Conservation (phyloP, 1,284 basidiomycete species). For the Sanghuangporus baumii region DNA sequence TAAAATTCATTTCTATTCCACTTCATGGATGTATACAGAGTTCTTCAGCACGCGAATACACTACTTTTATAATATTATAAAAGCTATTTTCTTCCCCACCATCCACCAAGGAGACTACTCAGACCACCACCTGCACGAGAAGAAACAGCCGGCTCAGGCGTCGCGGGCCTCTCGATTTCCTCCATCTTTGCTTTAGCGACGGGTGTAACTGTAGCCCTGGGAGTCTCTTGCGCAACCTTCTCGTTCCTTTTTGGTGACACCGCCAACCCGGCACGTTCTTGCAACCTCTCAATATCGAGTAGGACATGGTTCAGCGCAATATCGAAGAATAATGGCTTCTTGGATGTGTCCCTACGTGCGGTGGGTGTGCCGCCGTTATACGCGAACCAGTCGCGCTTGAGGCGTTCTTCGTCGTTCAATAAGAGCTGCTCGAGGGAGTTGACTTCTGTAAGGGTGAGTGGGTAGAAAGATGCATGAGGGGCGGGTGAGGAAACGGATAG, state of each 20-base stretch:
- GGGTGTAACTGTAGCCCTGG: background rate
- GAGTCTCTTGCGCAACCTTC: background rate
- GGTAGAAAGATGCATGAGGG: constrained; percentile 46
- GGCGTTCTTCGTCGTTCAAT: constrained; percentile 41
- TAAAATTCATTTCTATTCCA: background rate
- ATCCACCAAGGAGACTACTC: constrained; percentile 43
- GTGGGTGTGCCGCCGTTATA: constrained; percentile 59
- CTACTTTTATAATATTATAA: background rate
- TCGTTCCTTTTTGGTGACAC: constrained; percentile 19
- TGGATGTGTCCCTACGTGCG: constrained; percentile 42
- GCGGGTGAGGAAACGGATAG: constrained; percentile 36
- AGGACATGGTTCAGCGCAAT: constrained; percentile 91
- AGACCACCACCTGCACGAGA: constrained; percentile 33
- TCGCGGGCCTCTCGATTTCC: constrained; percentile 32
- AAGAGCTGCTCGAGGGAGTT: constrained; percentile 48
- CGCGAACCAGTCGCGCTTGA: constrained; percentile 78
- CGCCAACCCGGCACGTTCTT: constrained; percentile 61
- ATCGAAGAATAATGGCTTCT: constrained; percentile 89
- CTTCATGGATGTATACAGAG: background rate
- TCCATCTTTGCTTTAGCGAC: constrained; percentile 31
- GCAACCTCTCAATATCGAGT: constrained; percentile 73
- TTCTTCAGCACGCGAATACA: background rate
- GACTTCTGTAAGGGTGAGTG: constrained; percentile 40
- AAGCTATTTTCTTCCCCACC: constrained; percentile 43
- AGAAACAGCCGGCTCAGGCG: constrained; percentile 32